Conservation (phyloP, 1,284 basidiomycete genomes). For the Puccinia coronata region DNA sequence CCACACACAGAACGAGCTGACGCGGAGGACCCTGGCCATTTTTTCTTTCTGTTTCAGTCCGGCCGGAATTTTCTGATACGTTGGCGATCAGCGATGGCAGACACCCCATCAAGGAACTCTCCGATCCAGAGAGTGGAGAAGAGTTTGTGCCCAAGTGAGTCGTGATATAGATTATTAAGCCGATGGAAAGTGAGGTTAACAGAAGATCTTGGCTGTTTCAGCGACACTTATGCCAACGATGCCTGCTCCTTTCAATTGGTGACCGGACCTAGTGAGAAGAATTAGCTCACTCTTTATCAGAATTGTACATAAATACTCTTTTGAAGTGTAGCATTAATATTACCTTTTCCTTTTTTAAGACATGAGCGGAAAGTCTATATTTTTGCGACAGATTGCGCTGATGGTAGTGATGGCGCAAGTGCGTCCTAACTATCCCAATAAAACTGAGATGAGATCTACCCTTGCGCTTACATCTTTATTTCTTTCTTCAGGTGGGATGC, state of each 20-base stretch:
- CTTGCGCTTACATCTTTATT: neutral
- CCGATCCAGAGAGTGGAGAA: conserved; percentile 18
- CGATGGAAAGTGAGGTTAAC: neutral
- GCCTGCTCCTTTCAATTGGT: conserved; percentile 72
- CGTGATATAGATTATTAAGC: neutral
- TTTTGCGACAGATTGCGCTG: conserved; percentile 56
- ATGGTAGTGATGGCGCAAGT: conserved; percentile 55
- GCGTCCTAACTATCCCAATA: neutral
- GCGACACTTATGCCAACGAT: conserved; percentile 77
- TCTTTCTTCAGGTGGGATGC: conserved; percentile 27
- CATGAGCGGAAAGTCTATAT: conserved; percentile 57
- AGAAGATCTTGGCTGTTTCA: neutral
- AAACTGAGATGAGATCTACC: neutral
- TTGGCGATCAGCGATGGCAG: conserved; percentile 80
- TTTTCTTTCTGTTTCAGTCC: conserved; percentile 63
- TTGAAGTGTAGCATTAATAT: neutral
- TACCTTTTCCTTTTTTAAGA: conserved; percentile 50
- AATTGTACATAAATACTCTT: neutral
- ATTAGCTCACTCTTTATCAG: neutral
- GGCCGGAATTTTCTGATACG: conserved; percentile 81
- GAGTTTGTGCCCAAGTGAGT: conserved; percentile 48
- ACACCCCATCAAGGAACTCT: conserved; percentile 64
- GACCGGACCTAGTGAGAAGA: conserved; percentile 38
- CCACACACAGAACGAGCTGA: neutral
- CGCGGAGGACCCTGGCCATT: no score